Evolutionary conservation across 352 stramenopile species (phyloP), one percentile per base, ranked within the genome.

Genomic region (Globisporangium middletonii): DNA sequence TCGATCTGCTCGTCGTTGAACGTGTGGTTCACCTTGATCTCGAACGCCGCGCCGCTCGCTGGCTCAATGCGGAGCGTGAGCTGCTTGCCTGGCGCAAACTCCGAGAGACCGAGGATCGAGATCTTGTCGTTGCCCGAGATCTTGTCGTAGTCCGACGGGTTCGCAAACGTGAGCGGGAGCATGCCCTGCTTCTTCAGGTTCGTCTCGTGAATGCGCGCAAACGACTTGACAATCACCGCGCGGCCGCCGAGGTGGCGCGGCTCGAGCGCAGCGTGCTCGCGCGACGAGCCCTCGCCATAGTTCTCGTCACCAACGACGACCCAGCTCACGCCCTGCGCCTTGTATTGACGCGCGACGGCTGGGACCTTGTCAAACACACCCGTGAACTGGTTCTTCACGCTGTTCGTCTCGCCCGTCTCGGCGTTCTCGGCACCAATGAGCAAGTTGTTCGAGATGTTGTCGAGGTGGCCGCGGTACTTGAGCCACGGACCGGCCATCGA

Each of bases 131-230:
- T 92, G 55, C 89, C 91, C 42, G 75, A 87, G 69, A 97, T 96
- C 71, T 88, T 86, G 73, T 97, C 88, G 68, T 97, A 97, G 80
- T 97, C 91, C 16, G 78, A 71, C 49, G 88, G 87, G 83, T 97
- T 89, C 27, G 82, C 88, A 68, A 97, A 97, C 55, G 85, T 96
- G 55, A 97, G 75, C 43, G 89, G 86, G 15, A 97, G 83, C 88
- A 97, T 97, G 65, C 91, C 91, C 74, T 97, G 91, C 86, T 97
- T 97, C 87, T 97, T 97, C 68, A 97, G 71, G 79, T 97, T 97
- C 35, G 91, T 97, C 77, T 97, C 91, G 80, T 97, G 91, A 67
- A 97, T 97, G 72, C 91, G 87, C 44, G 91, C 91, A 66, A 97
- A 97, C 71, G 85, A 96, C 77, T 96, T 96, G 41, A 95, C 85